Evolutionary conservation across 2,329 filamentous ascomycete species (phyloP), one percentile per base, ranked within the genome.

Genomic region (Arthroderma uncinatum): DNA sequence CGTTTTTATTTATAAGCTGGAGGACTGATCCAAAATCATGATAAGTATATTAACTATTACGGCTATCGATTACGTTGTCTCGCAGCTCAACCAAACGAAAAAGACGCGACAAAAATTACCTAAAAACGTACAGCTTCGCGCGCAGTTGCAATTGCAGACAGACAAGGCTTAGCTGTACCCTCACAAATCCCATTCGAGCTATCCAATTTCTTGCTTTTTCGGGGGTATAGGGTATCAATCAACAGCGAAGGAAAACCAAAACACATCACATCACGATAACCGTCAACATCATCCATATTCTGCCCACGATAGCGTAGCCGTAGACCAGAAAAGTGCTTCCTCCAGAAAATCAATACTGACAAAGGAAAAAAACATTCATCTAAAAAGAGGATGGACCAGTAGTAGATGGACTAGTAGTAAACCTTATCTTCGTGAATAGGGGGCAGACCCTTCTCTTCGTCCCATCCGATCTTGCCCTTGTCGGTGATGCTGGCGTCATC

Each of bases 401-500:
- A n/a, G n/a, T n/a, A 19, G 19, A 21, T 30, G 9, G 37, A n/a
- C 37, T 72, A 80, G 64, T 79, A 81, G 64, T 76, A 73, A 55
- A 79, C 64, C 72, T 80, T 81, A 66, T 81, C 77, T 64, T 79
- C 65, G 66, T 79, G 84, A 62, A 84, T 79, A 2, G 82, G 82
- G 50, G 82, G 80, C 59, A 75, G 67, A 36, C 77, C 80, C 56
- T 74, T 76, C 59, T 82, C 76, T 9, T 74, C 66, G 65, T 82
- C 76, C 80, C 82, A 84, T 23, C 76, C 69, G 59, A 85, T 73
- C 62, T 81, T 81, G 69, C 84, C 84, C 74, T 89, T 86, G 64
- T 87, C 85, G 64, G 86, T 78, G 54, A 92, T 72, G 53, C 74
- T 79, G 47, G 86, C 86, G 16, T 84, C 86, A 62, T 89, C 86